Evolutionary conservation across 1,139 yeast species (phyloP).

Genomic region (Yamadazyma taylorii): DNA sequence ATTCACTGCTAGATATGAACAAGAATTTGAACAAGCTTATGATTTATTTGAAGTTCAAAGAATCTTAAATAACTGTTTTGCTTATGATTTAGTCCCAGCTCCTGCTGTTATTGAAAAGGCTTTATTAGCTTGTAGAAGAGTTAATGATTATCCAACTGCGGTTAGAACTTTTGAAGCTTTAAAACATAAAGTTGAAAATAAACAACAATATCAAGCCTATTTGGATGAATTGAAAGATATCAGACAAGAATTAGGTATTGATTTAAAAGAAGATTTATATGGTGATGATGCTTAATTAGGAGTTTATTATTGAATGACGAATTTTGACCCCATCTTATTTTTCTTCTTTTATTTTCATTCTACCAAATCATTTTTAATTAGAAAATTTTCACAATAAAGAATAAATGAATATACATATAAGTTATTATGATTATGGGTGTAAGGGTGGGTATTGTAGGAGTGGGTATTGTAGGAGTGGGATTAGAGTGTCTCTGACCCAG

Average conservation of each 20-base stretch:
- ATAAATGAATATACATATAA: conserved; percentile 1
- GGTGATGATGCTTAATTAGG: conserved; percentile 32
- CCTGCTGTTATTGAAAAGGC: conserved; percentile 96
- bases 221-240: conserved; percentile 90
- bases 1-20: conserved; percentile 90
- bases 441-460: too few species aligned
- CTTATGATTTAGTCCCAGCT: conserved; percentile 97
- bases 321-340: too few species aligned
- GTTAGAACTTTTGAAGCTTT: conserved; percentile 96
- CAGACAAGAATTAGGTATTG: conserved; percentile 91
- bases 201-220: conserved; percentile 91
- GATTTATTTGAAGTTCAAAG: conserved; percentile 95
- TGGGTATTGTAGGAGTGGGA: too few species aligned
- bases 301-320: not conserved
- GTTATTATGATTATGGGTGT: not conserved
- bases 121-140: conserved; percentile 97
- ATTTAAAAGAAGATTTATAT: conserved; percentile 87
- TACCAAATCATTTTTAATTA: not conserved
- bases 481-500: too few species aligned
- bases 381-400: not conserved
- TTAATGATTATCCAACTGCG: conserved; percentile 97
- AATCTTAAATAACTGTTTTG: conserved; percentile 89
- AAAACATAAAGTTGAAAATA: conserved; percentile 93
- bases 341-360: not conserved
- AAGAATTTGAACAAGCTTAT: conserved; percentile 96